Evolutionary conservation across 1,284 basidiomycete species (phyloP).

Genomic region (Singerocomus rubriflavus): DNA sequence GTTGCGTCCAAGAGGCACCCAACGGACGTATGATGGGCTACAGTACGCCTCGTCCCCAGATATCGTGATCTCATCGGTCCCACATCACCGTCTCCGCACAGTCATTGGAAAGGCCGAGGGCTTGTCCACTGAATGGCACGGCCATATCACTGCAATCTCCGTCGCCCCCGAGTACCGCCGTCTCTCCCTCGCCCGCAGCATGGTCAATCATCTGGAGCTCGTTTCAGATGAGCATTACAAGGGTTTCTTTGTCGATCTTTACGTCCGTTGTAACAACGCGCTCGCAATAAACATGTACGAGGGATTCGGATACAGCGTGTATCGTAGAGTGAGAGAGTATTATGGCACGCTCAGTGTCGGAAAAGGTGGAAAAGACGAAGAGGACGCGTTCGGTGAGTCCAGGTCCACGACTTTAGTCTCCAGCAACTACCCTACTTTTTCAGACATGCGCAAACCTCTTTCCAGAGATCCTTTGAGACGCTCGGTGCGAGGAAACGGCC

Average conservation of each 20-base stretch:
- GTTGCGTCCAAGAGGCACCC: slow-evolving; percentile 76
- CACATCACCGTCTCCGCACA: slow-evolving; percentile 31
- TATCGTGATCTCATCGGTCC: slow-evolving; percentile 3
- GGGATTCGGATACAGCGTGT: slow-evolving; percentile 83
- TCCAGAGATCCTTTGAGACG: slow-evolving; percentile 60
- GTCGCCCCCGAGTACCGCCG: slow-evolving; percentile 91
- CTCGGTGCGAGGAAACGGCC: slow-evolving; percentile 66
- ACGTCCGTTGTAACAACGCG: slow-evolving; percentile 79
- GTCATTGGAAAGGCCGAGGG: slow-evolving; percentile 90
- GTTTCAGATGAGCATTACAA: slow-evolving; percentile 76
- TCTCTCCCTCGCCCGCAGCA: slow-evolving; percentile 74
- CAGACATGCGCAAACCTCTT: slow-evolving; percentile 88
- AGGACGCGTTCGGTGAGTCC: slow-evolving; percentile 85
- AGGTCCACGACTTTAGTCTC: not conserved
- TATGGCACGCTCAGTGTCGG: slow-evolving; percentile 75
- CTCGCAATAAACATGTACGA: slow-evolving; percentile 86
- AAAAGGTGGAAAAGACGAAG: slow-evolving; percentile 72
- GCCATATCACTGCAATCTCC: slow-evolving; percentile 88
- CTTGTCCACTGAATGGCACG: slow-evolving; percentile 70
- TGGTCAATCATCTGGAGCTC: slow-evolving; percentile 80
- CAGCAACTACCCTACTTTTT: slow-evolving; percentile 1
- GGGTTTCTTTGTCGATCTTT: slow-evolving; percentile 87
- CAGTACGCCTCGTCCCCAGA: slow-evolving; percentile 44
- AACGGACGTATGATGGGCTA: slow-evolving; percentile 84
- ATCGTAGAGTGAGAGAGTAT: slow-evolving; percentile 80